A percentile compares a stretch with the other conserved stretches of the same genome.
phyloP scores from a whole-genome alignment of 176 grass and related monocot genomes.

The Poa annua region DNA sequence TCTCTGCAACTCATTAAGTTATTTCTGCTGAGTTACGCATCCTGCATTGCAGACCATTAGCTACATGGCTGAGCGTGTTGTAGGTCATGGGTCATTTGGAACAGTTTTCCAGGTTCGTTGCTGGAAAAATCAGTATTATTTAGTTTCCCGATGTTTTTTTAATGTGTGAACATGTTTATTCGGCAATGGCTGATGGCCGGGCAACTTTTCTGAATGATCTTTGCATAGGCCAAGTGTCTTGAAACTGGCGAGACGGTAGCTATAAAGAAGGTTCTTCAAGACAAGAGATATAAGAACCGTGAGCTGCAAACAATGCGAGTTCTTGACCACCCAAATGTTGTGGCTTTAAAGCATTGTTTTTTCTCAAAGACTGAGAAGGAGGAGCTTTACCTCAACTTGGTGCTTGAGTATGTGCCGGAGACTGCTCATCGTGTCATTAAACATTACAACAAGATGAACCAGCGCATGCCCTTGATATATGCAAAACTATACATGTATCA shows the following conservation, averaged over 20 bases:
- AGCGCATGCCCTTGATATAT: conserved; percentile 85
- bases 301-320: conserved; percentile 84
- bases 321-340: conserved; percentile 94
- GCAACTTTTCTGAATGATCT: conserved; percentile 15
- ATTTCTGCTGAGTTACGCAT: conserved; percentile 29
- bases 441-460: conserved; percentile 87
- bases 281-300: conserved; percentile 89
- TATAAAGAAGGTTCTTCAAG: conserved; percentile 96
- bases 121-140: conserved; percentile 27
- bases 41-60: conserved; percentile 66
- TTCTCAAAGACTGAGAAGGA: conserved; percentile 94
- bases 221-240: conserved; percentile 79
- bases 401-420: conserved; percentile 97
- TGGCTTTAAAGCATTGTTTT: conserved; percentile 81
- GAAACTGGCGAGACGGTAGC: conserved; percentile 89
- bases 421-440: conserved; percentile 85
- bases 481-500: conserved; percentile 94
- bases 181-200: conserved; percentile 4
- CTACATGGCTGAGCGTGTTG: conserved; percentile 82
- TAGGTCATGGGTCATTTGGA: conserved; percentile 78
- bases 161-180: background rate
- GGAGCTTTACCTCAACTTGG: conserved; percentile 90
- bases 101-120: conserved; percentile 78
- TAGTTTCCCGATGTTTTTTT: background rate
- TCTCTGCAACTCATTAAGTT: background rate